Percentiles rank a stretch among this genome's conserved stretches.
These are phyloP conservation scores for Claviceps capensis DNA, from an alignment of 2,329 filamentous ascomycete species.

Conservation along the genomic window DNA sequence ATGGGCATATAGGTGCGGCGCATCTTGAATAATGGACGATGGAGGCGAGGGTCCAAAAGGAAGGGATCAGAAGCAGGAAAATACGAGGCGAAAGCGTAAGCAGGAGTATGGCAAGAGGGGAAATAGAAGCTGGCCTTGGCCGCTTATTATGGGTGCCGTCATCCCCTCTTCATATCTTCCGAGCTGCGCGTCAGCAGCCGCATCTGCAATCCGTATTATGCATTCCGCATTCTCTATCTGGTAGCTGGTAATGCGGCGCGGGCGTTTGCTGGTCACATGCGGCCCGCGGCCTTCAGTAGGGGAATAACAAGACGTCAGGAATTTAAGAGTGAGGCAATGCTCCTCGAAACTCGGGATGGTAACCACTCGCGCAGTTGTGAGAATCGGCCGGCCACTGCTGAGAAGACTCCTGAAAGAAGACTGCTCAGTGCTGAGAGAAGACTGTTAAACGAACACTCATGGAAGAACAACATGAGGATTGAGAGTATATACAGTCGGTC, in stretches of 20 bases:
- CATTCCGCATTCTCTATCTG: conserved; percentile 21
- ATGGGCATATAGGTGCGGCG: background rate
- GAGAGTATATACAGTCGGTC: conserved; percentile 2
- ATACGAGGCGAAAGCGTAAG: background rate
- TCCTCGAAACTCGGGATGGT: too few species aligned
- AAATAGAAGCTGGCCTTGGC: too few species aligned
- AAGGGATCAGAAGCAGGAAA: background rate
- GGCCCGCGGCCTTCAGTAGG: too few species aligned
- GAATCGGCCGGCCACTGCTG: too few species aligned
- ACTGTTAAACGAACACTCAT: too few species aligned
- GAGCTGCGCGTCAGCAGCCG: conserved; percentile 19
- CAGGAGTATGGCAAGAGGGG: too few species aligned
- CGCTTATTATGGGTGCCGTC: too few species aligned
- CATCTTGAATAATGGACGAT: background rate
- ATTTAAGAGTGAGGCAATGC: too few species aligned
- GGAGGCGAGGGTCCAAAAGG: background rate
- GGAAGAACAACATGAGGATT: background rate
- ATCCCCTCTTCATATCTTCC: conserved; percentile 8
- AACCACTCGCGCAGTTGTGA: conserved; percentile 14
- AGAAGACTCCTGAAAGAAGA: too few species aligned
- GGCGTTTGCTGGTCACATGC: too few species aligned
- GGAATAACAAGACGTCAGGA: too few species aligned
- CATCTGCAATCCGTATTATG: conserved; percentile 22
- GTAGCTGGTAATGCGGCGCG: conserved; percentile 5
- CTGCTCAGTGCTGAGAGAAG: too few species aligned